Base-by-base conservation (phyloP, 2,329 filamentous ascomycete species). In the Calonectria naviculata region DNA sequence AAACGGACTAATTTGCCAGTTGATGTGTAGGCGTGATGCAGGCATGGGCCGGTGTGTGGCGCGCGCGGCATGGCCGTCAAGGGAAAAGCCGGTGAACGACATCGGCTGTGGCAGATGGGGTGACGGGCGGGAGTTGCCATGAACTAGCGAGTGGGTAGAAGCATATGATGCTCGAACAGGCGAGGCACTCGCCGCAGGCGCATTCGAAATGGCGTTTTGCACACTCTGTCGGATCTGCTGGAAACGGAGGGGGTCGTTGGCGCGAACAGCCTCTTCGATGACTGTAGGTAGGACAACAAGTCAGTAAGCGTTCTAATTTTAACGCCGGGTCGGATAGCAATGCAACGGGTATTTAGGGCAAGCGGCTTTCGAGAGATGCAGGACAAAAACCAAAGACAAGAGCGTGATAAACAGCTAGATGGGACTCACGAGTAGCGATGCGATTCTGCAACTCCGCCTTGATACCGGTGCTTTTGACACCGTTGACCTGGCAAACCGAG, bases 371-470 rank as follows among this genome's bases (percentile, higher is more conserved):
- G 60, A 44, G 15, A 42, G 13, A 41, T 36, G 19, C 28, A 41
- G 34, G 19, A 21, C 15, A 41, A 29, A 47, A 38, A 15, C 7
- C 42, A 64, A 47, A 47, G 7, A 26, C 15, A 21, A 47, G 21
- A 3, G n/a, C 38, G n/a, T 17, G 26, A 17, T 29, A 42, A 49
- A 13, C 21, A 26, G 34, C 24, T 17, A 10, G 41, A 24, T 38
- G 65, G 65, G 42, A 91, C 94, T 84, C 87, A 98, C 97, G 90
- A 70, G 90, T 87, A 73, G 93, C 90, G 72, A 98, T 93, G 78
- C 96, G 92, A 70, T 86, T 85, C 83, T 98, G 95, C 71, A 98
- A 86, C 47, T 93, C 90, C 38, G 91, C 90, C 87, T 99, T 99
- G 78, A 97, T 93, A 24, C 97, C 97, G 31, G 93, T 94, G 71